A percentile compares a stretch with the other conserved stretches of the same genome.
Conservation (phyloP, 2,329 filamentous ascomycete genomes). For the Magnaporthiopsis incrustans region DNA sequence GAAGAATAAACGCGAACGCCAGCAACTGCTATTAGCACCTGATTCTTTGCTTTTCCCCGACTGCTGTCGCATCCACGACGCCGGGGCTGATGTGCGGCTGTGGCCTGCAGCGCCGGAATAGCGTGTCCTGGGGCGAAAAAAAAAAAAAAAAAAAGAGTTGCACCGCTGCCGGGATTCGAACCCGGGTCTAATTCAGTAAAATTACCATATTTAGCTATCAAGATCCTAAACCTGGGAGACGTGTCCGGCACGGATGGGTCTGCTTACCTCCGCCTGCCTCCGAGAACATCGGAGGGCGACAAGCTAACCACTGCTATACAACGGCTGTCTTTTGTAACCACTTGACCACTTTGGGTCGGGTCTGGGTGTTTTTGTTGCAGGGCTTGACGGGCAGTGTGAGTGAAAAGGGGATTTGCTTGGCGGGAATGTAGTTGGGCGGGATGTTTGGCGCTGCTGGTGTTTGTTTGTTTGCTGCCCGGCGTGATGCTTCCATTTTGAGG, state of each 20-base stretch:
- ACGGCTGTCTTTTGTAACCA: not conserved
- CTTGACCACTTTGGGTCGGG: not conserved
- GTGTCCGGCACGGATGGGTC: not conserved
- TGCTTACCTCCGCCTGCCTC: not conserved
- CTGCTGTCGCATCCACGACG: too few species aligned
- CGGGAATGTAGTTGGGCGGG: not conserved
- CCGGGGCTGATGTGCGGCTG: too few species aligned
- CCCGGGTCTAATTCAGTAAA: not conserved
- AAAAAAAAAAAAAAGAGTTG: not conserved
- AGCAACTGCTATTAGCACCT: not conserved
- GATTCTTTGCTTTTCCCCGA: too few species aligned
- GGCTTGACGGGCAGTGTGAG: not conserved
- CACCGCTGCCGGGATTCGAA: not conserved
- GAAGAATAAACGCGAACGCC: not conserved
- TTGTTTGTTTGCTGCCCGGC: not conserved
- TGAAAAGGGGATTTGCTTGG: not conserved
- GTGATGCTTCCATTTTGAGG: not conserved
- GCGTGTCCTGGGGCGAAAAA: not conserved
- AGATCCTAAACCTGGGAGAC: not conserved
- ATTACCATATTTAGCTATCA: not conserved
- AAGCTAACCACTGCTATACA: not conserved
- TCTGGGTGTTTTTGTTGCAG: not conserved
- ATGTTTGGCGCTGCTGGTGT: not conserved
- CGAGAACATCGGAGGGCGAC: not conserved
- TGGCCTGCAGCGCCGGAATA: too few species aligned